phyloP scores from a whole-genome alignment of 1,284 basidiomycete genomes.

The Flammula alnicola region DNA sequence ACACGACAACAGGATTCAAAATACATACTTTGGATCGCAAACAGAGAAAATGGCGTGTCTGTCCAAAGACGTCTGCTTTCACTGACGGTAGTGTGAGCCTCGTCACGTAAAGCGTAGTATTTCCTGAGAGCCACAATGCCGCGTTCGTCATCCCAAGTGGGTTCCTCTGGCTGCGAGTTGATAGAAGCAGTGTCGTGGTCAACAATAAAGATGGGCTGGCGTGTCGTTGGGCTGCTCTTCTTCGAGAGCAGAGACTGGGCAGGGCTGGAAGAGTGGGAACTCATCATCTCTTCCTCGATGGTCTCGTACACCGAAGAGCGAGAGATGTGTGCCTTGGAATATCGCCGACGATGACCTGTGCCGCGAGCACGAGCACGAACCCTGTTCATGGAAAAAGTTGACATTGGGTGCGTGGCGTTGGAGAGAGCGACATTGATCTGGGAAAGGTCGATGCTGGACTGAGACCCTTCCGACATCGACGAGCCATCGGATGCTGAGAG shows the following conservation, averaged over 20 bases:
- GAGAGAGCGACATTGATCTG: constrained; percentile 61
- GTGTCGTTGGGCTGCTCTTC: constrained; percentile 39
- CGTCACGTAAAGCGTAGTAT: constrained; percentile 71
- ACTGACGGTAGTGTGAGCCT: constrained; percentile 66
- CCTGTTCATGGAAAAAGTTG: constrained; percentile 40
- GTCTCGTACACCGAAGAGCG: constrained; percentile 77
- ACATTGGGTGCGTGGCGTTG: constrained; percentile 51
- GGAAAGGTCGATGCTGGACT: constrained; percentile 75
- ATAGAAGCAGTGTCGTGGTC: constrained; percentile 58
- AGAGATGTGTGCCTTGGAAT: constrained; percentile 65
- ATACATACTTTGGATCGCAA: constrained; percentile 70
- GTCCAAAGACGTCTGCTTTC: constrained; percentile 70
- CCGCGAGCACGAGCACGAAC: constrained; percentile 57
- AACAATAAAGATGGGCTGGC: constrained; percentile 56
- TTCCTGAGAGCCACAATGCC: constrained; percentile 64
- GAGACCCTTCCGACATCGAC: constrained; percentile 70
- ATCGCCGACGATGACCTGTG: constrained; percentile 69
- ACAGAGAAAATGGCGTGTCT: constrained; percentile 76
- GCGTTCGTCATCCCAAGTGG: constrained; percentile 63
- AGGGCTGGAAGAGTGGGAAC: constrained; percentile 44
- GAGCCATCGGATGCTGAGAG: constrained; percentile 56
- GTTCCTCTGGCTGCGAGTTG: constrained; percentile 39
- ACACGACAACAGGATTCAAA: not conserved
- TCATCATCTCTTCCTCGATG: constrained; percentile 67
- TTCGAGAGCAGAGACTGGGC: constrained; percentile 33